phyloP scores from a whole-genome alignment of 441 rosid species.

The Sinapis alba region DNA sequence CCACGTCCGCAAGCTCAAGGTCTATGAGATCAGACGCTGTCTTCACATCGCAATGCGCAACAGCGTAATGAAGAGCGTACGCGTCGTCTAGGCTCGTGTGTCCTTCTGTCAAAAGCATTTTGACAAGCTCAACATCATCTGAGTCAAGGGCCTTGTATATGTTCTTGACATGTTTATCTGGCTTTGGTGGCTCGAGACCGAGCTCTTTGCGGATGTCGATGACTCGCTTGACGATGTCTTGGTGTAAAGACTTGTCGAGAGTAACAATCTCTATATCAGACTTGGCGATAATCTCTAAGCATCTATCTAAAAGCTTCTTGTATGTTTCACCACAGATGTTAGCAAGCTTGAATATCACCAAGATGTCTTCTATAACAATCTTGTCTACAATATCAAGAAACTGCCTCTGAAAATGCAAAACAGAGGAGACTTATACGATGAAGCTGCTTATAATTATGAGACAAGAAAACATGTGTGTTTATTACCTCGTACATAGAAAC shows the following conservation, averaged over 20 bases:
- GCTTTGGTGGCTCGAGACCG: constrained; percentile 44
- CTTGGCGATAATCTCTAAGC: constrained; percentile 55
- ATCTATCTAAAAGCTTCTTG: constrained; percentile 50
- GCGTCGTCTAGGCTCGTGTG: constrained; percentile 71
- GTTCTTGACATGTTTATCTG: constrained; percentile 62
- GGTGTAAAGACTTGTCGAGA: constrained; percentile 70
- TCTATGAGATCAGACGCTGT: constrained; percentile 72
- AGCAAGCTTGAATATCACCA: constrained; percentile 60
- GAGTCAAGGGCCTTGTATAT: constrained; percentile 83
- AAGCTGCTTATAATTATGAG: neutral
- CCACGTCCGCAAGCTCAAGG: constrained; percentile 77
- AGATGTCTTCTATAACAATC: constrained; percentile 57
- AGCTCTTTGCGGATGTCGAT: constrained; percentile 44
- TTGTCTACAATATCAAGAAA: constrained; percentile 66
- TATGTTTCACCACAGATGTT: constrained; percentile 55
- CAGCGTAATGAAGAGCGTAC: constrained; percentile 84
- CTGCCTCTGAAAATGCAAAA: constrained; percentile 51
- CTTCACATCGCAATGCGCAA: constrained; percentile 77
- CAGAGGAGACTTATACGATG: neutral
- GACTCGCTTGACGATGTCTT: constrained; percentile 51
- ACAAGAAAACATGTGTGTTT: neutral
- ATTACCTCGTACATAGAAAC: constrained; percentile 73
- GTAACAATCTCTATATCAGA: constrained; percentile 62
- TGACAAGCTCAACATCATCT: constrained; percentile 84
- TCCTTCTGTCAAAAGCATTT: constrained; percentile 72